Conservation (phyloP, 768 basidiomycete genomes). For the Termitomyces sp. region DNA sequence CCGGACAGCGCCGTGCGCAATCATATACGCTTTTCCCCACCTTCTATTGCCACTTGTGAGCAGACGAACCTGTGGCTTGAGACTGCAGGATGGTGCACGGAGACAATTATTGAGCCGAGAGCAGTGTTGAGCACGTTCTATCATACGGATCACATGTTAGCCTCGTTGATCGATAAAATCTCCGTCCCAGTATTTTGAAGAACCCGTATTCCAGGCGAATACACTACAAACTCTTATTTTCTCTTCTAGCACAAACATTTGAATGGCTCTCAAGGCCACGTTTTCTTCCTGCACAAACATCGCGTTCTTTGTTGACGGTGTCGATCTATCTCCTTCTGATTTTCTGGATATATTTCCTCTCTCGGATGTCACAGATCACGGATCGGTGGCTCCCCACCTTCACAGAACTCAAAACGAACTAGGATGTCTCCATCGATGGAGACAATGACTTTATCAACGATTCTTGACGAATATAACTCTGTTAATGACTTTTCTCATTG, state of each 20-base stretch:
- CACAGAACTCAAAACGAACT: constrained; percentile 18
- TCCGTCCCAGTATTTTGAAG: constrained; percentile 23
- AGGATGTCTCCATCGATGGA: constrained; percentile 21
- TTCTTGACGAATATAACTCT: constrained; percentile 34
- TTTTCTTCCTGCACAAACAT: constrained; percentile 22
- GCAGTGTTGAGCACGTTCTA: constrained; percentile 21
- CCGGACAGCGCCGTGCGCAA: constrained; percentile 22
- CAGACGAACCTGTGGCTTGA: constrained; percentile 23
- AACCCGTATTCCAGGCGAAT: constrained; percentile 29
- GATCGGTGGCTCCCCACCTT: constrained; percentile 6
- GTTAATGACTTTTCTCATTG: constrained; percentile 12
- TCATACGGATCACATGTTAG: constrained; percentile 22
- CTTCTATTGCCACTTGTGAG: constrained; percentile 16
- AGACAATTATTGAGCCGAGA: constrained; percentile 15
- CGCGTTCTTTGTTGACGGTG: constrained; percentile 18
- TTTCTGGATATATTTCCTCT: constrained; percentile 1
- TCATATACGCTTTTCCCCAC: background rate
- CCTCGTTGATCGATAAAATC: constrained; percentile 45
- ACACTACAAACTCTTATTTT: constrained; percentile 13
- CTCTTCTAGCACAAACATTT: constrained; percentile 11
- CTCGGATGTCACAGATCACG: constrained; percentile 5
- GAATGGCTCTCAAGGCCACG: constrained; percentile 9
- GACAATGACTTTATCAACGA: constrained; percentile 25
- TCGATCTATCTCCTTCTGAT: constrained; percentile 20
- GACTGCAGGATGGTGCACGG: constrained; percentile 15